These are phyloP conservation scores for Epichloe sp. DNA, from an alignment of 2,329 filamentous ascomycete genomes.

Conservation along the genomic window DNA sequence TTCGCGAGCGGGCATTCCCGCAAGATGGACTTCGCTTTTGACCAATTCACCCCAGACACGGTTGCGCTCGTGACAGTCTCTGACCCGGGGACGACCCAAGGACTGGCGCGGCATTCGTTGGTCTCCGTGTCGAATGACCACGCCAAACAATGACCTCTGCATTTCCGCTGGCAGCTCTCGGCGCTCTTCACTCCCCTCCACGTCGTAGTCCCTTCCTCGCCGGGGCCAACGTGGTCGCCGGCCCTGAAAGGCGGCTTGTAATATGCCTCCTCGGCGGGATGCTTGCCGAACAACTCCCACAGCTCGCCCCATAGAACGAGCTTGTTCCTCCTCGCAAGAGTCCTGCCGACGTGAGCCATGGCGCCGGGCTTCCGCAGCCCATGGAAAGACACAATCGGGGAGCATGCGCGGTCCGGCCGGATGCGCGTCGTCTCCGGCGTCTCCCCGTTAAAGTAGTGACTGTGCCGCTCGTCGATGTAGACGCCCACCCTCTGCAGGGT, in stretches of 20 bases:
- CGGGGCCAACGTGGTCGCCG: constrained; percentile 38
- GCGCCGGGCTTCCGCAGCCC: constrained; percentile 29
- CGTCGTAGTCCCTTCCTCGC: constrained; percentile 28
- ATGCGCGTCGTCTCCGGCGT: constrained; percentile 35
- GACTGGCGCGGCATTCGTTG: constrained; percentile 30
- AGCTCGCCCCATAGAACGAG: constrained; percentile 38
- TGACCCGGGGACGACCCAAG: constrained; percentile 35
- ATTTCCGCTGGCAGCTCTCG: constrained; percentile 30
- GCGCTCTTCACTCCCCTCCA: constrained; percentile 24
- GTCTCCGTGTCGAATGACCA: constrained; percentile 34
- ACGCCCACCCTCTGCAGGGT: constrained; percentile 39
- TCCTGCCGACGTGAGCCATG: constrained; percentile 32
- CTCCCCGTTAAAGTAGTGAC: constrained; percentile 43
- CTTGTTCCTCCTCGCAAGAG: constrained; percentile 23
- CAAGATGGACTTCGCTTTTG: constrained; percentile 14
- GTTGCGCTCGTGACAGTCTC: constrained; percentile 4
- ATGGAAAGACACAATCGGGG: constrained; percentile 42
- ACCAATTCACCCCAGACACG: constrained; percentile 21
- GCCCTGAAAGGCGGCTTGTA: constrained; percentile 15
- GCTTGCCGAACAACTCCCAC: constrained; percentile 33
- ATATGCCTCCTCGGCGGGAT: constrained; percentile 23
- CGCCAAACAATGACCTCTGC: constrained; percentile 32
- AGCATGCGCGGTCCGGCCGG: constrained; percentile 35
- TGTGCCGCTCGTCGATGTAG: constrained; percentile 41
- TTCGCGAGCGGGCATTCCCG: constrained; percentile 1